Percentiles rank a stretch among this genome's conserved stretches.
Evolutionary conservation across 805 yeast genomes (phyloP).

Genomic region (Cyberlindnera saturnus): DNA sequence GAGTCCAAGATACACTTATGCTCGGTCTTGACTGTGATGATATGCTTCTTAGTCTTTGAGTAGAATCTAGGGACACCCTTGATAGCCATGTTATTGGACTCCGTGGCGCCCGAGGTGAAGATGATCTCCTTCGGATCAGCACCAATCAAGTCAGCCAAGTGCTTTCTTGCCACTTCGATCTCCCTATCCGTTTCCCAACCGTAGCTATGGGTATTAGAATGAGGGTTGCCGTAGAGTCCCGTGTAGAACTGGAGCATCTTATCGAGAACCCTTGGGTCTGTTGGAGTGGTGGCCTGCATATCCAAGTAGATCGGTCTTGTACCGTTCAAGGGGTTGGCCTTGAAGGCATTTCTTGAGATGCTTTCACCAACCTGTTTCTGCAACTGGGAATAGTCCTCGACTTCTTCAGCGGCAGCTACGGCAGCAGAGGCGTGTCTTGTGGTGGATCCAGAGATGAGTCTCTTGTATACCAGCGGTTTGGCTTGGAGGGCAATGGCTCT

Average conservation of each 20-base stretch:
- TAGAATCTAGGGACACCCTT: constrained; percentile 96
- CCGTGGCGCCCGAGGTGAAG: constrained; percentile 97
- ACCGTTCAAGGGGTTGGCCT: constrained; percentile 42
- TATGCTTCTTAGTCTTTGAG: constrained; percentile 82
- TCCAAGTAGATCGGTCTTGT: constrained; percentile 92
- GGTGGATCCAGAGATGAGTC: background rate
- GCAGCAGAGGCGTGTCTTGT: constrained; percentile 1
- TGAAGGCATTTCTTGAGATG: constrained; percentile 33
- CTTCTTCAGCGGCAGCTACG: constrained; percentile 3
- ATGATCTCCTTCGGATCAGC: constrained; percentile 97
- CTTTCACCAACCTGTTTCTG: constrained; percentile 18
- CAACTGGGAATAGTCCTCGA: constrained; percentile 1
- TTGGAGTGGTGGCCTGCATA: constrained; percentile 98
- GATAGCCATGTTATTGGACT: constrained; percentile 88
- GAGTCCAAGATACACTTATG: constrained; percentile 99
- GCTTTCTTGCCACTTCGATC: constrained; percentile 78
- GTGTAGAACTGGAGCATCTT: constrained; percentile 82
- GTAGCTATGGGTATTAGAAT: constrained; percentile 91
- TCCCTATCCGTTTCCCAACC: constrained; percentile 98
- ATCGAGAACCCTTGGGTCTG: constrained; percentile 93
- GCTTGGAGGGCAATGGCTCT: background rate
- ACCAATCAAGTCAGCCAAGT: constrained; percentile 76
- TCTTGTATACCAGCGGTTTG: background rate
- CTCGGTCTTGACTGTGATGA: constrained; percentile 94
- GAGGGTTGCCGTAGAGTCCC: constrained; percentile 96